Evolutionary conservation across 805 yeast genomes (phyloP).

Genomic region (Myxozyma geophila): DNA sequence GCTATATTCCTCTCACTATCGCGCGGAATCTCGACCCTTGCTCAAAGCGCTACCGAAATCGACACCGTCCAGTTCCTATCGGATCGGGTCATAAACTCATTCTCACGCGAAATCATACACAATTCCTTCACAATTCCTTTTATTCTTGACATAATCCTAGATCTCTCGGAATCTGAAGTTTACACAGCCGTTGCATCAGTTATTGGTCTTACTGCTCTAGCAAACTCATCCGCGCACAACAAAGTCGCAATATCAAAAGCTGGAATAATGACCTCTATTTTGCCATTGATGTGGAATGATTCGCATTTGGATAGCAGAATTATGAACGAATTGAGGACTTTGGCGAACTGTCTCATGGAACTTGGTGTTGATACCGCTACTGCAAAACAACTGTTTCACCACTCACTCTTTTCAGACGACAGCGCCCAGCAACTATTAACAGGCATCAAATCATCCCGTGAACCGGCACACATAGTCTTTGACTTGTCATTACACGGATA

Average conservation of each 20-base stretch:
- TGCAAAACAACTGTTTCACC: slow-evolving; percentile 27
- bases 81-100: slow-evolving; percentile 22
- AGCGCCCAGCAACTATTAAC: slow-evolving; percentile 19
- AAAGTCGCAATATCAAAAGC: slow-evolving; percentile 23
- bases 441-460: slow-evolving; percentile 27
- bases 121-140: slow-evolving; percentile 20
- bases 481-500: slow-evolving; percentile 32
- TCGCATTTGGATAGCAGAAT: slow-evolving; percentile 5
- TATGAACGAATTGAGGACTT: not conserved
- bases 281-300: slow-evolving; percentile 24
- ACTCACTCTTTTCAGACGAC: slow-evolving; percentile 22
- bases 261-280: slow-evolving; percentile 20
- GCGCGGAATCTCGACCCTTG: slow-evolving; percentile 21
- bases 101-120: slow-evolving; percentile 25
- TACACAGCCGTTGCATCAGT: slow-evolving; percentile 28
- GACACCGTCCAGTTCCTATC: slow-evolving; percentile 9
- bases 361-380: slow-evolving; percentile 29
- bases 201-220: slow-evolving; percentile 17
- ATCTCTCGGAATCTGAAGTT: slow-evolving; percentile 9
- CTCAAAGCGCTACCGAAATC: not conserved
- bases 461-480: slow-evolving; percentile 33
- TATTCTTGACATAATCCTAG: slow-evolving; percentile 14
- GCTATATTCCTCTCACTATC: slow-evolving; percentile 34
- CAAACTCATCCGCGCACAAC: slow-evolving; percentile 20
- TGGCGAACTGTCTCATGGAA: slow-evolving; percentile 23